These are phyloP conservation scores for Solanum sitiens DNA, from an alignment of 257 asterid species.

Conservation along the genomic window DNA sequence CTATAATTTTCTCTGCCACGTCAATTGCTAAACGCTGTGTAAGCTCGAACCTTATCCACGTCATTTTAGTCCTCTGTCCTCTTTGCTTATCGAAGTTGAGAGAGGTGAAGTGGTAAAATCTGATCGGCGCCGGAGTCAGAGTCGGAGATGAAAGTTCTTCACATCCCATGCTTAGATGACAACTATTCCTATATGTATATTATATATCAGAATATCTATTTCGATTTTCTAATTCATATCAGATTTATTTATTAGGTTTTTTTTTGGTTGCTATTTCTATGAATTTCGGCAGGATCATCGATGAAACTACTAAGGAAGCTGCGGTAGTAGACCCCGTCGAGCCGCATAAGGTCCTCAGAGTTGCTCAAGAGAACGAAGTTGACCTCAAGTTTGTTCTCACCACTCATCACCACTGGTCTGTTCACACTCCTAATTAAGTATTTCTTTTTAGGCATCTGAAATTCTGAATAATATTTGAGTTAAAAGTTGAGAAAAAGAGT, in stretches of 20 bases:
- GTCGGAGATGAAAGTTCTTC: conserved; percentile 50
- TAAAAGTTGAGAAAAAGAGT: background rate
- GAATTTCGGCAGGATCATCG: conserved; percentile 21
- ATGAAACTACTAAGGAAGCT: conserved; percentile 72
- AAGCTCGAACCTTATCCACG: background rate
- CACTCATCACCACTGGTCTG: conserved; percentile 92
- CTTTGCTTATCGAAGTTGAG: background rate
- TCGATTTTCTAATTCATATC: background rate
- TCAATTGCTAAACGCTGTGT: background rate
- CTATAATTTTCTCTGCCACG: background rate
- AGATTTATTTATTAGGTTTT: background rate
- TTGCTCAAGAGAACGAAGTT: conserved; percentile 69
- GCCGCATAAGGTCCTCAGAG: conserved; percentile 68
- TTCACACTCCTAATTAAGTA: background rate
- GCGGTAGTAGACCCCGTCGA: conserved; percentile 93
- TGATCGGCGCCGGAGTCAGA: background rate
- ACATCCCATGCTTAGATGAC: conserved; percentile 59
- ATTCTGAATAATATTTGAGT: background rate
- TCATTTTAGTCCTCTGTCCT: background rate
- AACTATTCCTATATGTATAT: conserved; percentile 54
- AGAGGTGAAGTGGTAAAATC: background rate
- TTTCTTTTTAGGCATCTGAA: background rate
- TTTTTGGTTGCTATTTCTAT: background rate
- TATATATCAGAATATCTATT: background rate
- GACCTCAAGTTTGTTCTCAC: conserved; percentile 75